Evolutionary conservation across 192 early-diverging fungal genomes (phyloP).

Genomic region (Backusella luteola): DNA sequence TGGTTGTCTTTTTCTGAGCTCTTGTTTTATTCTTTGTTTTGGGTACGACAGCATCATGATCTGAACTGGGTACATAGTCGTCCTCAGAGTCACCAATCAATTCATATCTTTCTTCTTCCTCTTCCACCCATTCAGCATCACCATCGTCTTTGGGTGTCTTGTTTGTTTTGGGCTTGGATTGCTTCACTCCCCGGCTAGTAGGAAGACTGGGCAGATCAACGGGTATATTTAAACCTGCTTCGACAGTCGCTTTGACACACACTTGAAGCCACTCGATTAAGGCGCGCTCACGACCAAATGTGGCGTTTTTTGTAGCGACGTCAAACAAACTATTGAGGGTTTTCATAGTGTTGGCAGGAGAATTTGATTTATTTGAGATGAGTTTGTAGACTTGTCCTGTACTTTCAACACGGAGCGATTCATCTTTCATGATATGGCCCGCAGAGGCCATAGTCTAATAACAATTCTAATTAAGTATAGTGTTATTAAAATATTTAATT

Average conservation of each 20-base stretch:
- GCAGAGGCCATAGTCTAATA: conserved; percentile 14
- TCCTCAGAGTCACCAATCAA: conserved; percentile 28
- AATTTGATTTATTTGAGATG: conserved; percentile 26
- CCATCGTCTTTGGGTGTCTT: not conserved
- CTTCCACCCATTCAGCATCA: not conserved
- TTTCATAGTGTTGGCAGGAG: conserved; percentile 16
- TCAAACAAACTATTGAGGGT: conserved; percentile 28
- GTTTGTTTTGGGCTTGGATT: not conserved
- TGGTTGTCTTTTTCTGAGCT: not conserved
- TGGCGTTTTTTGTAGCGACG: conserved; percentile 7
- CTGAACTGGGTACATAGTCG: conserved; percentile 20
- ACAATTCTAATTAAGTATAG: not conserved
- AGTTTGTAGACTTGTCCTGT: conserved; percentile 5
- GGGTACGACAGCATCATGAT: conserved; percentile 9
- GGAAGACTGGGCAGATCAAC: not conserved
- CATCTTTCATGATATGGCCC: conserved; percentile 1
- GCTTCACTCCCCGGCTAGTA: not conserved
- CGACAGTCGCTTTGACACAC: conserved; percentile 18
- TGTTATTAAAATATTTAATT: not conserved
- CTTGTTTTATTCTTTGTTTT: not conserved
- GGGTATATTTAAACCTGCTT: conserved; percentile 5
- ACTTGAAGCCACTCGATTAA: conserved; percentile 32
- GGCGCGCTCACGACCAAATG: conserved; percentile 15
- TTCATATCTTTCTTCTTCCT: conserved; percentile 10
- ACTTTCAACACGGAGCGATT: not conserved